Conservation (phyloP, 2,329 filamentous ascomycete species). For the Pestalotiopsis fici region DNA sequence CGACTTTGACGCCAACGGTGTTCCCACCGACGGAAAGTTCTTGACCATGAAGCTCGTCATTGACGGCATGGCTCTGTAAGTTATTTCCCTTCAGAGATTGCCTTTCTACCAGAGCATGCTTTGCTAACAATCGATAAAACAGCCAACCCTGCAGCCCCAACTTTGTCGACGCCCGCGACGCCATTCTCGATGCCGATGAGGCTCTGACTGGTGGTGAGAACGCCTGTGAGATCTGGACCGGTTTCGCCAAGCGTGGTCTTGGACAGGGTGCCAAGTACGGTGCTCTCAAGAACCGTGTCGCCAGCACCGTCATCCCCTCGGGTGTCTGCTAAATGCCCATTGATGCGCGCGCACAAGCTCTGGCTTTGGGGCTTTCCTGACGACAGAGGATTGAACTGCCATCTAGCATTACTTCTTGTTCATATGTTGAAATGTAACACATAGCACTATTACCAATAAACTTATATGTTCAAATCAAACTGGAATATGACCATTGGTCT, state of each 20-base stretch:
- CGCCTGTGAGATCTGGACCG: constrained; percentile 48
- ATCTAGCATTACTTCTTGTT: background rate
- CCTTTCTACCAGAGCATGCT: background rate
- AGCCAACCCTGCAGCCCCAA: constrained; percentile 52
- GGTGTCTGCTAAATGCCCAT: constrained; percentile 28
- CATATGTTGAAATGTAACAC: background rate
- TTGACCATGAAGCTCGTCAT: constrained; percentile 49
- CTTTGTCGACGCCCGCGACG: constrained; percentile 47
- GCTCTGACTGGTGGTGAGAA: constrained; percentile 49
- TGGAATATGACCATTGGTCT: too few species aligned
- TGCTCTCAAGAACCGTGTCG: constrained; percentile 20
- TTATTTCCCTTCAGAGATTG: constrained; percentile 7
- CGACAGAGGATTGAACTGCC: background rate
- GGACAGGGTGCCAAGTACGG: constrained; percentile 33
- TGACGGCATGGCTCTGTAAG: constrained; percentile 46
- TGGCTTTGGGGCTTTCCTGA: background rate
- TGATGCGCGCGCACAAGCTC: background rate
- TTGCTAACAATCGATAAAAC: background rate
- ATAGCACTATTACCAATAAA: background rate
- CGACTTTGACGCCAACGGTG: constrained; percentile 36
- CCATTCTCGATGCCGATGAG: constrained; percentile 49
- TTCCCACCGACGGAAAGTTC: constrained; percentile 49
- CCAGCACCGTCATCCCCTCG: constrained; percentile 28
- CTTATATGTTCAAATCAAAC: background rate
- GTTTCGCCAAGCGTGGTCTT: constrained; percentile 52